Evolutionary conservation across 1,139 yeast species (phyloP).

Genomic region (Arxiozyma telluris): DNA sequence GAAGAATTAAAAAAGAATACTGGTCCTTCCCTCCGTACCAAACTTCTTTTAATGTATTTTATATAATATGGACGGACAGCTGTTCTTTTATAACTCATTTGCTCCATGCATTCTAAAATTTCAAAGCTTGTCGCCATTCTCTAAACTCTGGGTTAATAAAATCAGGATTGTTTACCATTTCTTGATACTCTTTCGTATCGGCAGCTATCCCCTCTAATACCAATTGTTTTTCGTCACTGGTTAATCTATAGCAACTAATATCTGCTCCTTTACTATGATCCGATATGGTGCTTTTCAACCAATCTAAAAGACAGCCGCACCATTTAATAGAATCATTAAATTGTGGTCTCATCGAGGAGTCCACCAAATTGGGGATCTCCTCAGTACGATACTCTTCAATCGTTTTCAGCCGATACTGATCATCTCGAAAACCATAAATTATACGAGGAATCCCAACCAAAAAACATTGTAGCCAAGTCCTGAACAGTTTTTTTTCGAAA

Average conservation of each 20-base stretch:
- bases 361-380: slow-evolving; percentile 56
- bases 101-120: background rate
- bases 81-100: slow-evolving; percentile 21
- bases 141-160: slow-evolving; percentile 49
- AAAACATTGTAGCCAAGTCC: slow-evolving; percentile 92
- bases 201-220: slow-evolving; percentile 32
- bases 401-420: slow-evolving; percentile 47
- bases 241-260: slow-evolving; percentile 38
- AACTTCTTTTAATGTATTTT: background rate
- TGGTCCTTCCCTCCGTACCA: background rate
- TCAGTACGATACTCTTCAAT: slow-evolving; percentile 73
- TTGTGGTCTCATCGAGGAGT: slow-evolving; percentile 41
- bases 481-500: slow-evolving; percentile 67
- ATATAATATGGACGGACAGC: background rate
- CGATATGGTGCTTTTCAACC: slow-evolving; percentile 54
- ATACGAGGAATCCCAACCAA: slow-evolving; percentile 70
- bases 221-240: slow-evolving; percentile 34
- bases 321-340: slow-evolving; percentile 74
- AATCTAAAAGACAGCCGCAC: slow-evolving; percentile 75
- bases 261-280: slow-evolving; percentile 33
- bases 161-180: slow-evolving; percentile 30
- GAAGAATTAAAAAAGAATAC: too few relatives aligned
- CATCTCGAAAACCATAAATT: slow-evolving; percentile 82
- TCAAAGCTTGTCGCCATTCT: slow-evolving; percentile 44
- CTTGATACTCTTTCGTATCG: slow-evolving; percentile 26